Conservation (phyloP, 2,329 filamentous ascomycete species). For the Colletotrichum lupini region DNA sequence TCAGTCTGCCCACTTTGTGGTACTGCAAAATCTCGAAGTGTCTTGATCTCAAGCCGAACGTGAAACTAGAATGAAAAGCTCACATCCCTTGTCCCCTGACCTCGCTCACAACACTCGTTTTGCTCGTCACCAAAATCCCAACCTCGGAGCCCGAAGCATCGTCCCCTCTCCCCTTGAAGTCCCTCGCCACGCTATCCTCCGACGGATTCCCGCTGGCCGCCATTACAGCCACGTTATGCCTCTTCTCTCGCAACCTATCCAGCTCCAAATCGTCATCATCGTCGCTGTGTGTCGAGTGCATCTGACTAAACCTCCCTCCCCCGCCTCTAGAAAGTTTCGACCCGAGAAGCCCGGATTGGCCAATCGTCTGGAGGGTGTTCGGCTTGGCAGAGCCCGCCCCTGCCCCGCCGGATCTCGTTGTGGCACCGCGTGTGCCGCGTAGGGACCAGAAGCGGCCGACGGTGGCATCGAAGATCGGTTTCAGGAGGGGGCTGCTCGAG, state of each 20-base stretch:
- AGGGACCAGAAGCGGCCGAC: conserved; percentile 36
- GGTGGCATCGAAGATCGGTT: conserved; percentile 39
- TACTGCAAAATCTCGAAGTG: no score
- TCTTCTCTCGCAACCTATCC: neutral
- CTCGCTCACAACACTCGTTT: neutral
- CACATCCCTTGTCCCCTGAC: neutral
- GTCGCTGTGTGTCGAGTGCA: conserved; percentile 3
- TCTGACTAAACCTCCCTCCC: neutral
- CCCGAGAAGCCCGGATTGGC: neutral
- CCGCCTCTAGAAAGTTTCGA: neutral
- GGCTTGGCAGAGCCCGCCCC: neutral
- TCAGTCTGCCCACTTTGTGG: no score
- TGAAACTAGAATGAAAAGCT: no score
- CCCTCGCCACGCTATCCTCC: neutral
- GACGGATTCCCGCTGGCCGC: neutral
- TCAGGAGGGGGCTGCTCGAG: conserved; percentile 38
- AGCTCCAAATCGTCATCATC: neutral
- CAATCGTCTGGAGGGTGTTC: neutral
- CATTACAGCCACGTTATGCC: neutral
- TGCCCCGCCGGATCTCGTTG: neutral
- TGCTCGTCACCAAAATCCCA: neutral
- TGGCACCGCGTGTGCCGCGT: neutral
- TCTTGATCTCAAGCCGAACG: no score
- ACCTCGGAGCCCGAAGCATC: neutral
- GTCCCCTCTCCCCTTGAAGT: neutral